phyloP scores from a whole-genome alignment of 768 basidiomycete genomes.

The Favolaschia claudopus region DNA sequence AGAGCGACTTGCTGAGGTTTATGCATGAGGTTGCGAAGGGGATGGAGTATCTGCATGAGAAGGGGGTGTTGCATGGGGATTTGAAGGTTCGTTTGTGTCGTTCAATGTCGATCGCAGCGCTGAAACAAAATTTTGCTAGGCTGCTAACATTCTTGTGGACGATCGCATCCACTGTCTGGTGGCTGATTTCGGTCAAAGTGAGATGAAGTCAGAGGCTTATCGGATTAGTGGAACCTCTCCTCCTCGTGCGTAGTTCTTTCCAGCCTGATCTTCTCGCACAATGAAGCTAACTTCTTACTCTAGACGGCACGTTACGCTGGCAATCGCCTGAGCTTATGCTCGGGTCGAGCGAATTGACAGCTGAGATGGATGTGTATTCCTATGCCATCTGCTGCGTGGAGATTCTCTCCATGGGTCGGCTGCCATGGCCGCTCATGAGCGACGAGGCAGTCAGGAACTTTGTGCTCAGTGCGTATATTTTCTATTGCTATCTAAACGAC shows the following conservation, averaged over 20 bases:
- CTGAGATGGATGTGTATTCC: slow-evolving; percentile 71
- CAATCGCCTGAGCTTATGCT: slow-evolving; percentile 72
- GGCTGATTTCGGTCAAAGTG: slow-evolving; percentile 84
- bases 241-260: slow-evolving; percentile 52
- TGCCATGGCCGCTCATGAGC: slow-evolving; percentile 63
- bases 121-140: slow-evolving; percentile 42
- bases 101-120: neutral
- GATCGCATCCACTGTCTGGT: slow-evolving; percentile 73
- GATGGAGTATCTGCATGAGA: slow-evolving; percentile 80
- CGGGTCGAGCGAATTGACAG: slow-evolving; percentile 54
- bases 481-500: neutral
- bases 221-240: slow-evolving; percentile 60
- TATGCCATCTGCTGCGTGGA: slow-evolving; percentile 73
- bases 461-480: slow-evolving; percentile 52
- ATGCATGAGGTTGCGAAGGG: slow-evolving; percentile 80
- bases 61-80: slow-evolving; percentile 80
- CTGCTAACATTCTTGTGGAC: slow-evolving; percentile 79
- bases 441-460: slow-evolving; percentile 59
- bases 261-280: neutral
- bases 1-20: slow-evolving; percentile 61
- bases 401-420: slow-evolving; percentile 65
- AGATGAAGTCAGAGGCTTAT: slow-evolving; percentile 77
- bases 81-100: slow-evolving; percentile 64
- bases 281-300: neutral
- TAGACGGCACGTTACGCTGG: slow-evolving; percentile 76